Evolutionary conservation across 371 early-diverging fungal genomes (phyloP).

Genomic region (Lichtheimia corymbifera): DNA sequence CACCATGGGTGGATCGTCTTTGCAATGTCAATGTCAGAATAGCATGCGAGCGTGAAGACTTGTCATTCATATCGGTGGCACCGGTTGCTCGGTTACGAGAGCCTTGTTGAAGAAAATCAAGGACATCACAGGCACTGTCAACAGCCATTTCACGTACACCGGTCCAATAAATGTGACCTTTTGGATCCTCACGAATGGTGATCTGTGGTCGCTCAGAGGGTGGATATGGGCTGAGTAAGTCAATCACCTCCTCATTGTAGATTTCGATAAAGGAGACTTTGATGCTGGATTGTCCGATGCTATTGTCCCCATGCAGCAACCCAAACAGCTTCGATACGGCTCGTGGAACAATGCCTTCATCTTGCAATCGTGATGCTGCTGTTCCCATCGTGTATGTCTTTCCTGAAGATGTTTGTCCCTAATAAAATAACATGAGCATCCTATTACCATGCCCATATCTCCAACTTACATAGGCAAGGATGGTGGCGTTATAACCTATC

Average conservation of each 20-base stretch:
- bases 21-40: conserved; percentile 89
- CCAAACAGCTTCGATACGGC: conserved; percentile 82
- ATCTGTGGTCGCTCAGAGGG: conserved; percentile 61
- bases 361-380: conserved; percentile 45
- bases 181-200: conserved; percentile 89
- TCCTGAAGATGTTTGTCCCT: conserved; percentile 92
- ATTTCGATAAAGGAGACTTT: conserved; percentile 87
- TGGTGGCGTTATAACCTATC: conserved; percentile 90
- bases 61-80: conserved; percentile 95
- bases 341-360: conserved; percentile 86
- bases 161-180: conserved; percentile 87
- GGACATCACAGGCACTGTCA: conserved; percentile 74
- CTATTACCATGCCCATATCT: background rate
- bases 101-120: conserved; percentile 75
- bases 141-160: conserved; percentile 87
- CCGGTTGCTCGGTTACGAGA: conserved; percentile 89
- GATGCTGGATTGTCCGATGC: conserved; percentile 45
- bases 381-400: conserved; percentile 99
- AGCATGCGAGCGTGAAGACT: conserved; percentile 97
- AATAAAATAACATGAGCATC: conserved; percentile 2
- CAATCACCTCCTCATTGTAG: conserved; percentile 97
- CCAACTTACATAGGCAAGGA: conserved; percentile 88
- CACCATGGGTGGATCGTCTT: conserved; percentile 20
- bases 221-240: conserved; percentile 70
- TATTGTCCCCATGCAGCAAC: conserved; percentile 17